Evolutionary conservation across 208 protist species (phyloP).

Genomic region (Crithidia mellificae): DNA sequence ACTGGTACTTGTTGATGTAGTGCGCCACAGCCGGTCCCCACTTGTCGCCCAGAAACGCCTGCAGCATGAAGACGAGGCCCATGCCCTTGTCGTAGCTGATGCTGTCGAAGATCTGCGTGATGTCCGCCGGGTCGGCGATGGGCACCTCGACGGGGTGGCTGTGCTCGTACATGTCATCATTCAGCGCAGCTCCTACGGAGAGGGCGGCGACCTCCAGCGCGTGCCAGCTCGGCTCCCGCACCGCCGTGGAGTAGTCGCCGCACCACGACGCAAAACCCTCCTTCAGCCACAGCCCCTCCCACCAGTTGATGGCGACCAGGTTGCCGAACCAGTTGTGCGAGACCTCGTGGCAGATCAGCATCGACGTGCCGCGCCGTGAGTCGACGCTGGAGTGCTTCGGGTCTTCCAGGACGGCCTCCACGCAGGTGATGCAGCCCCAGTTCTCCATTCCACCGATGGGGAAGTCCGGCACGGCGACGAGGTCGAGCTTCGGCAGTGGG

Average conservation of each 20-base stretch:
- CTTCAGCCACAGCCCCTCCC: constrained; percentile 98
- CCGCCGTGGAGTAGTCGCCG: constrained; percentile 81
- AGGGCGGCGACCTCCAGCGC: constrained; percentile 80
- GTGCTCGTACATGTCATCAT: constrained; percentile 89
- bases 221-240: constrained; percentile 88
- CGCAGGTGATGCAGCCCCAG: constrained; percentile 94
- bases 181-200: constrained; percentile 67
- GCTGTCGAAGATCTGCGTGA: constrained; percentile 97
- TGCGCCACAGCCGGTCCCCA: constrained; percentile 88
- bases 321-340: constrained; percentile 98
- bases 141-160: constrained; percentile 97
- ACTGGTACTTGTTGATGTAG: constrained; percentile 94
- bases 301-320: constrained; percentile 99
- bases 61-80: constrained; percentile 94
- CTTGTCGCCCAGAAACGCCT: constrained; percentile 85
- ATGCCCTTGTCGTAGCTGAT: constrained; percentile 97
- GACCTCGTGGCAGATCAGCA: constrained; percentile 96
- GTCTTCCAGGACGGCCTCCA: constrained; percentile 90
- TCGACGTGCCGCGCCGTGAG: constrained; percentile 78
- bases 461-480: constrained; percentile 97
- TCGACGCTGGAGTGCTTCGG: constrained; percentile 50
- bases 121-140: constrained; percentile 88
- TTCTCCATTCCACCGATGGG: constrained; percentile 98
- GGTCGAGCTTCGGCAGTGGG: constrained; percentile 96
- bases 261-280: constrained; percentile 99